Evolutionary conservation across 306 rosid species (phyloP).

Genomic region (Vigna mungo): DNA sequence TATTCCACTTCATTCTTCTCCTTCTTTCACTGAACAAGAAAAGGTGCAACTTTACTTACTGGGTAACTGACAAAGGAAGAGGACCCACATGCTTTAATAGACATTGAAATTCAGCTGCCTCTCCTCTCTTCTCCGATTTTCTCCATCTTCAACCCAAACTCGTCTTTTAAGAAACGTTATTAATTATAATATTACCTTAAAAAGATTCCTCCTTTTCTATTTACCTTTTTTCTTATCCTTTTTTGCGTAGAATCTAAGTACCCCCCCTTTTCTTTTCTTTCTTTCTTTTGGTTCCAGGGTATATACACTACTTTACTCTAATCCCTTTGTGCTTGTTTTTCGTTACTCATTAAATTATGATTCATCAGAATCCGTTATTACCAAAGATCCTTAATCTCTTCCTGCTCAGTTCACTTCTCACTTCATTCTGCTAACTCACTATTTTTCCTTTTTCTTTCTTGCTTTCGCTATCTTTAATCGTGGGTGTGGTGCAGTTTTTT

Average conservation of each 20-base stretch:
- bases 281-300: slow-evolving; percentile 33
- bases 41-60: slow-evolving; percentile 34
- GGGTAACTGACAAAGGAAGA: slow-evolving; percentile 45
- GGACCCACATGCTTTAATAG: slow-evolving; percentile 54
- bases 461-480: neutral
- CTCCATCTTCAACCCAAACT: slow-evolving; percentile 33
- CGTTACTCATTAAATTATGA: slow-evolving; percentile 49
- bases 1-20: neutral
- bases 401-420: slow-evolving; percentile 48
- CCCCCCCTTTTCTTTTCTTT: slow-evolving; percentile 12
- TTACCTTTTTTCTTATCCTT: slow-evolving; percentile 50
- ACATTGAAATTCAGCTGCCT: slow-evolving; percentile 24
- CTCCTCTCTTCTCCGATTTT: slow-evolving; percentile 39
- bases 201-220: slow-evolving; percentile 40
- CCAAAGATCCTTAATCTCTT: slow-evolving; percentile 47
- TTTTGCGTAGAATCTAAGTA: slow-evolving; percentile 54
- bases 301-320: slow-evolving; percentile 41
- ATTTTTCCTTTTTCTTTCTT: neutral
- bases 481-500: slow-evolving; percentile 16
- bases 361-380: slow-evolving; percentile 52
- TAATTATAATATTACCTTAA: slow-evolving; percentile 15
- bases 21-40: neutral
- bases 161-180: slow-evolving; percentile 28
- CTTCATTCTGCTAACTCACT: neutral
- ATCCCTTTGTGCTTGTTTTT: slow-evolving; percentile 35